These are phyloP conservation scores for Zygosaccharomyces gambellarensis DNA, from an alignment of 805 yeast genomes.

Conservation along the genomic window DNA sequence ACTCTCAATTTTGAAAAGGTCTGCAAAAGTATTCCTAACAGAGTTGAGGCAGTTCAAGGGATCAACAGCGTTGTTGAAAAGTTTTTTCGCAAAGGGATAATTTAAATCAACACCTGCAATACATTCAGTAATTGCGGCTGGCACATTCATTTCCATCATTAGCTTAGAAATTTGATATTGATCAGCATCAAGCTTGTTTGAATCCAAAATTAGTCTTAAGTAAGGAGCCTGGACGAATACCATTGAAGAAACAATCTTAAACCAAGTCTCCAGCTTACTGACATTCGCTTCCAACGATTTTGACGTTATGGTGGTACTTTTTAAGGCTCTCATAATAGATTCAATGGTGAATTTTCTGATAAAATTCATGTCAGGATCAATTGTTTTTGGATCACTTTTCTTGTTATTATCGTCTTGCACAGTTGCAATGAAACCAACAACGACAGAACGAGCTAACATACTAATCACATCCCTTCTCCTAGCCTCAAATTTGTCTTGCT, in stretches of 20 bases:
- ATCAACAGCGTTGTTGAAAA: conserved; percentile 54
- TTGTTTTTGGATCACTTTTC: conserved; percentile 43
- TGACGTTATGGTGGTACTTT: conserved; percentile 40
- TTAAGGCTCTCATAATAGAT: conserved; percentile 55
- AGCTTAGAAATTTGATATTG: conserved; percentile 58
- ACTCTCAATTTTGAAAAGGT: conserved; percentile 51
- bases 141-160: conserved; percentile 63
- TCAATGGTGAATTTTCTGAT: conserved; percentile 73
- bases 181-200: conserved; percentile 51
- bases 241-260: conserved; percentile 28
- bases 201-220: conserved; percentile 42
- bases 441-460: conserved; percentile 53
- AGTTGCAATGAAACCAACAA: conserved; percentile 61
- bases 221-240: conserved; percentile 31
- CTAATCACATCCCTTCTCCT: conserved; percentile 56
- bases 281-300: conserved; percentile 26
- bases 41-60: conserved; percentile 55
- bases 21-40: conserved; percentile 52
- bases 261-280: conserved; percentile 31
- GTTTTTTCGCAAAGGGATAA: conserved; percentile 58
- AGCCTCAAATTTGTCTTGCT: conserved; percentile 33
- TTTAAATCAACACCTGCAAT: conserved; percentile 68
- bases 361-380: conserved; percentile 65
- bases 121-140: conserved; percentile 51
- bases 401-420: conserved; percentile 42